phyloP scores from a whole-genome alignment of 2,329 filamentous ascomycete species.

The Colletotrichum siamense region DNA sequence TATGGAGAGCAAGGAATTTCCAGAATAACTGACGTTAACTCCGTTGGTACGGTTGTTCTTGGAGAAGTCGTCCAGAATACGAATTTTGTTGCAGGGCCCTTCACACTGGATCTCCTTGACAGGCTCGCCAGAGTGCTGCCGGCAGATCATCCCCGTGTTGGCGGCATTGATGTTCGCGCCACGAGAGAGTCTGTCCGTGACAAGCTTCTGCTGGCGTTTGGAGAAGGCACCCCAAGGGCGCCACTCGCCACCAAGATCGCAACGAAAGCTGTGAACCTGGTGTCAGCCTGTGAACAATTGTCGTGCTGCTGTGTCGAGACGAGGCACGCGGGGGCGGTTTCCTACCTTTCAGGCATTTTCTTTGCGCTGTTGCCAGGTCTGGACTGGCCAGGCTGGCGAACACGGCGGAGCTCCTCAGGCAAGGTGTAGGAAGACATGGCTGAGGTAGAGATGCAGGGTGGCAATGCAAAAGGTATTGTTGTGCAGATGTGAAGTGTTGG shows the following conservation, averaged over 20 bases:
- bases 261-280: conserved; percentile 32
- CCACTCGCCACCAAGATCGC: conserved; percentile 42
- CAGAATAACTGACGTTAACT: conserved; percentile 30
- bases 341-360: conserved; percentile 9
- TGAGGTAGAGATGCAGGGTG: neutral
- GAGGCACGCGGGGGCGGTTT: neutral
- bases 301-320: neutral
- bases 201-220: conserved; percentile 32
- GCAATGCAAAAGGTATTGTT: neutral
- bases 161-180: conserved; percentile 27
- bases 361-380: neutral
- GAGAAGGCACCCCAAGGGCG: conserved; percentile 36
- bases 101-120: conserved; percentile 34
- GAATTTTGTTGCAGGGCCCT: conserved; percentile 32
- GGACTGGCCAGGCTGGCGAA: neutral
- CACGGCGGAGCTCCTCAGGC: neutral
- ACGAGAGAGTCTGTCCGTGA: conserved; percentile 24
- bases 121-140: conserved; percentile 33
- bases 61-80: conserved; percentile 33
- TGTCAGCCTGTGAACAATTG: neutral
- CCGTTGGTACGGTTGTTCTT: conserved; percentile 31
- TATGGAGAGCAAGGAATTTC: neutral
- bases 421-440: neutral
- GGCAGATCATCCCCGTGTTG: conserved; percentile 41
- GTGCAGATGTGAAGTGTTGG: neutral